Evolutionary conservation across 75 land plant species (phyloP).

Genomic region (Isoetes taiwanensis): DNA sequence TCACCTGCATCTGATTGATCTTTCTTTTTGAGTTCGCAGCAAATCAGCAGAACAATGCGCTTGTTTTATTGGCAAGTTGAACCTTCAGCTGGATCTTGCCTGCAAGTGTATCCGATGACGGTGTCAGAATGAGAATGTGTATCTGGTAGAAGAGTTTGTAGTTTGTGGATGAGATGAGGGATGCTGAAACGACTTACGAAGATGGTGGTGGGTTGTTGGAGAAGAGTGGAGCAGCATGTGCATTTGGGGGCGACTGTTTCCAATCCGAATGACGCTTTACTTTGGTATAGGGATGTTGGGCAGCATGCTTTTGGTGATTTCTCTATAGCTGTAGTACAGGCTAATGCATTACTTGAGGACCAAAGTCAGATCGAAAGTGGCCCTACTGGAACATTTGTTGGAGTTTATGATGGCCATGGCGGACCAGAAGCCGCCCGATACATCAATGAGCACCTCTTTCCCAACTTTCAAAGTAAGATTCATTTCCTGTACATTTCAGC

Average conservation of each 20-base stretch:
- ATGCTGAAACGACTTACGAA: constrained; percentile 36
- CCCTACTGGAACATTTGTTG: constrained; percentile 39
- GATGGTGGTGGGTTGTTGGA: constrained; percentile 51
- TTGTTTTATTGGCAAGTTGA: no score
- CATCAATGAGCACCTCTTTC: constrained; percentile 32
- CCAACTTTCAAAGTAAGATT: constrained; percentile 32
- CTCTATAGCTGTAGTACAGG: constrained; percentile 55
- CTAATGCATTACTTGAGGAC: constrained; percentile 52
- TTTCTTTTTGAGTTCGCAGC: no score
- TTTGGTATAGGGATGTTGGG: constrained; percentile 53
- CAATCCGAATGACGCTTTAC: constrained; percentile 37
- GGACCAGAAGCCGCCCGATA: constrained; percentile 43
- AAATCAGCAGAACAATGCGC: no score
- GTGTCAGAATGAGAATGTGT: no score
- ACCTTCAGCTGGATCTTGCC: no score
- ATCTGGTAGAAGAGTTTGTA: no score
- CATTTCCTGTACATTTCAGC: no score
- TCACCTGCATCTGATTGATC: no score
- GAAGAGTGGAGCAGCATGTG: constrained; percentile 40
- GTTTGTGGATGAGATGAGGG: constrained; percentile 21
- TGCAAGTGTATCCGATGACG: no score
- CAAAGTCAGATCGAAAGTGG: constrained; percentile 64
- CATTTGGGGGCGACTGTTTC: constrained; percentile 39
- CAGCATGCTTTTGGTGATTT: constrained; percentile 53
- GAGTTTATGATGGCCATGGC: constrained; percentile 51